phyloP scores from a whole-genome alignment of 805 yeast species.

The Saturnispora sanitii region DNA sequence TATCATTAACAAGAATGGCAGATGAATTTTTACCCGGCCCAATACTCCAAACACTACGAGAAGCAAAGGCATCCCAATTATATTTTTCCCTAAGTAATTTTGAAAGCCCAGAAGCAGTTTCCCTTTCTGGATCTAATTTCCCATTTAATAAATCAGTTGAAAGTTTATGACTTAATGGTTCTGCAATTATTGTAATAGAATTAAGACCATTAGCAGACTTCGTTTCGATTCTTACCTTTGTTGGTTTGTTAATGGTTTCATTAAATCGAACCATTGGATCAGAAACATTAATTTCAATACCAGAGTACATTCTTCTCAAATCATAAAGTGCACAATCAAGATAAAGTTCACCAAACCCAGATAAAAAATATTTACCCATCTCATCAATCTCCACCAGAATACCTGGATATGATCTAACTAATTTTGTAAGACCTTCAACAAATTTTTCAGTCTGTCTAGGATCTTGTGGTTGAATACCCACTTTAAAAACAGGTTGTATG shows the following conservation, averaged over 20 bases:
- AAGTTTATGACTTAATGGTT: constrained; percentile 55
- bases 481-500: constrained; percentile 55
- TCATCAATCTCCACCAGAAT: constrained; percentile 68
- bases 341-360: constrained; percentile 82
- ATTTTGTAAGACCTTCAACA: constrained; percentile 54
- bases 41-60: constrained; percentile 74
- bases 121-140: constrained; percentile 16
- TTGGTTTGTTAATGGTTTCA: constrained; percentile 61
- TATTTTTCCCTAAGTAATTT: constrained; percentile 46
- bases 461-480: constrained; percentile 71
- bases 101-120: constrained; percentile 37
- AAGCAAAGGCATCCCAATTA: constrained; percentile 76
- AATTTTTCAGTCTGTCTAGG: constrained; percentile 74
- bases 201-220: constrained; percentile 46
- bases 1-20: constrained; percentile 52
- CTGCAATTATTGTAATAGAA: constrained; percentile 61
- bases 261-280: constrained; percentile 74
- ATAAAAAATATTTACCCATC: constrained; percentile 73
- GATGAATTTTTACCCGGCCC: constrained; percentile 53
- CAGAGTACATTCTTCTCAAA: constrained; percentile 51
- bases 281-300: constrained; percentile 68
- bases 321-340: constrained; percentile 78
- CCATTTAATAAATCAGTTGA: constrained; percentile 47
- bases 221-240: constrained; percentile 59
- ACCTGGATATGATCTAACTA: constrained; percentile 57